Base-by-base conservation (phyloP, 176 grass and related monocot genomes). In the Oryza glumipatula region DNA sequence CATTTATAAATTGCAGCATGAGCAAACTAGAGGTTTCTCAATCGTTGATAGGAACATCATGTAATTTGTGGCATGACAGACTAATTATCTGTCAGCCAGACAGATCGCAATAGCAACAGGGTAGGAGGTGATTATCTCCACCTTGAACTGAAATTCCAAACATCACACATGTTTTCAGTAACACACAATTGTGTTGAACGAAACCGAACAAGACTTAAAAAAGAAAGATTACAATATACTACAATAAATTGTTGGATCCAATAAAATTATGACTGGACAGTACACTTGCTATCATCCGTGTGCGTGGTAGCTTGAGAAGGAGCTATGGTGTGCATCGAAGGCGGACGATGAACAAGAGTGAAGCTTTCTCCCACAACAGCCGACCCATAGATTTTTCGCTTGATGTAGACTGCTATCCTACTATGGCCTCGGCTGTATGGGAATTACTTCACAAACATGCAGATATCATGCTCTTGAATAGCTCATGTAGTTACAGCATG, bases 191-290 rank as follows among this genome's bases (percentile, higher is more conserved):
- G 60, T 19, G n/a, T 30, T 23, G 16, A 68, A 76, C 60, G 68
- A 68, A 81, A 81, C 79, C 24, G 48, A 87, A 74, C 45, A 84
- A 41, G 32, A 17, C 46, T n/a, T 16, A 5, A 65, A 49, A 49
- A 49, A 15, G 10, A 65, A 73, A 67, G 68, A 86, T 73, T 67
- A 87, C 70, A 65, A 68, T 81, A 87, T 81, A 72, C 75, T 78
- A 81, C 77, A 75, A 81, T 75, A 87, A 87, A 81, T 69, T 74
- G 72, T 36, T 87, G 71, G 58, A 81, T 87, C 23, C 85, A 87
- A 87, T 69, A 70, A 81, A 87, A 76, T 81, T 74, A 87, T 32
- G 71, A 76, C 46, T 67, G 26, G 49, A 58, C 51, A 76, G 71
- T 76, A 81, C 71, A 87, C 36, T 48, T 77, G 80, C 14, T 60